Percentiles rank a stretch among this genome's conserved stretches.
These are phyloP conservation scores for Wickerhamomyces tratensis DNA, from an alignment of 805 yeast species.

Conservation along the genomic window DNA sequence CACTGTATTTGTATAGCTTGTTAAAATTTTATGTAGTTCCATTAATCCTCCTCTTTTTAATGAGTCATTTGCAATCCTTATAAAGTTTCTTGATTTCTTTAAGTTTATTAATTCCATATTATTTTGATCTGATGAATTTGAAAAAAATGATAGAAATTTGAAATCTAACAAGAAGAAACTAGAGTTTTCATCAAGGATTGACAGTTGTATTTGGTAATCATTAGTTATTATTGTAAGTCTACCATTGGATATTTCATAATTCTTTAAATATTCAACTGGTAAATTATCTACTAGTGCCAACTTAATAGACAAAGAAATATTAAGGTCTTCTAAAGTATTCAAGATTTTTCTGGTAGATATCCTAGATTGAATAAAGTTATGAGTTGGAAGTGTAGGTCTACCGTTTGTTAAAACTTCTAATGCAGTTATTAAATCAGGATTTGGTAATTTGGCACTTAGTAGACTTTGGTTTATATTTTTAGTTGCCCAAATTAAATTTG, in stretches of 20 bases:
- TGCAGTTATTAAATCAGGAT: conserved; percentile 83
- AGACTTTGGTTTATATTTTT: conserved; percentile 61
- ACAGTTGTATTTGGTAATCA: conserved; percentile 70
- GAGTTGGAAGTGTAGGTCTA: conserved; percentile 62
- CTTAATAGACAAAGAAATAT: conserved; percentile 63
- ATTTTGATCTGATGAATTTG: no score
- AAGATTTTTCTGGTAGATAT: conserved; percentile 49
- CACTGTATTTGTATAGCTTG: conserved; percentile 52
- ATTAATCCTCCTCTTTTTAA: conserved; percentile 35
- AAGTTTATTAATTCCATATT: conserved; percentile 11
- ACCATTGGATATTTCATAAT: conserved; percentile 67
- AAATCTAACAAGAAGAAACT: conserved; percentile 77
- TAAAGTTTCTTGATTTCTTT: conserved; percentile 28
- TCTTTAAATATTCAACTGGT: conserved; percentile 48
- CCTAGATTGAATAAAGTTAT: conserved; percentile 41
- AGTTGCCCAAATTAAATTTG: conserved; percentile 51
- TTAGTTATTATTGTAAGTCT: conserved; percentile 50
- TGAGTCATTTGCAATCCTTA: conserved; percentile 43
- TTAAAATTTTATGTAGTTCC: conserved; percentile 47
- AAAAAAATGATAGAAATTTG: conserved; percentile 39
- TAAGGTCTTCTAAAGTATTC: conserved; percentile 55
- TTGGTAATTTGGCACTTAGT: conserved; percentile 84
- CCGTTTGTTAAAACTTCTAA: conserved; percentile 76
- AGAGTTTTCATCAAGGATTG: conserved; percentile 57
- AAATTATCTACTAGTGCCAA: conserved; percentile 56